These are phyloP conservation scores for Aspergillus cejpii DNA, from an alignment of 2,329 filamentous ascomycete genomes.

Conservation along the genomic window DNA sequence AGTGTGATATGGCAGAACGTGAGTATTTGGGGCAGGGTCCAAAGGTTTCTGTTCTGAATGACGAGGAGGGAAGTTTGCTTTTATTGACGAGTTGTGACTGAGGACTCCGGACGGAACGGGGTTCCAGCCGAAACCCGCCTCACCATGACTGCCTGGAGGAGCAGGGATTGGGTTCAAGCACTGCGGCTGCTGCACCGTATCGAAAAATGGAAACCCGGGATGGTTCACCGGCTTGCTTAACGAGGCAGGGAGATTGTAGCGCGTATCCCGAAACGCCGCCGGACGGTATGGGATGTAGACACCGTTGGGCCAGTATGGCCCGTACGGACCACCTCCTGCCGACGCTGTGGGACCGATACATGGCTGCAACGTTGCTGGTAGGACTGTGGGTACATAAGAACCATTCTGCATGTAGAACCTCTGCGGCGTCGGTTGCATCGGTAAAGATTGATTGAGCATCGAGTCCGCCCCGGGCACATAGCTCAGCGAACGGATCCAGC, in stretches of 20 bases:
- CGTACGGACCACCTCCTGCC: slow-evolving; percentile 52
- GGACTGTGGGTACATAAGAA: slow-evolving; percentile 52
- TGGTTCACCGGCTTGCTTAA: slow-evolving; percentile 21
- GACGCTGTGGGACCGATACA: slow-evolving; percentile 53
- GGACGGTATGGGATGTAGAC: slow-evolving; percentile 55
- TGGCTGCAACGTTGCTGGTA: slow-evolving; percentile 54
- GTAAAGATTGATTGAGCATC: slow-evolving; percentile 52
- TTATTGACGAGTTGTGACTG: slow-evolving; percentile 26
- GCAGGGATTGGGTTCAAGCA: slow-evolving; percentile 24
- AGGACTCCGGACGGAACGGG: slow-evolving; percentile 23
- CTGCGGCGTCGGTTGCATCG: slow-evolving; percentile 36
- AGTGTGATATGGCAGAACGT: slow-evolving; percentile 25
- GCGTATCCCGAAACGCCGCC: slow-evolving; percentile 50
- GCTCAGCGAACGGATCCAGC: slow-evolving; percentile 42
- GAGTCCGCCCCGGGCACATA: slow-evolving; percentile 53
- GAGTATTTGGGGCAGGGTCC: slow-evolving; percentile 23
- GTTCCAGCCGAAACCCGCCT: slow-evolving; percentile 30
- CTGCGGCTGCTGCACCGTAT: slow-evolving; percentile 24
- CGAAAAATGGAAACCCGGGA: slow-evolving; percentile 23
- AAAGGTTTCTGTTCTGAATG: slow-evolving; percentile 32
- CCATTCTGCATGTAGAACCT: slow-evolving; percentile 41
- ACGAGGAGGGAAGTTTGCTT: slow-evolving; percentile 34
- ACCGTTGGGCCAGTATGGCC: slow-evolving; percentile 60
- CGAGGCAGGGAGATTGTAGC: slow-evolving; percentile 31
- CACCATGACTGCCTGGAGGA: slow-evolving; percentile 21